Base-by-base conservation (phyloP, 139 green algal species). In the Chlorella sp. region DNA sequence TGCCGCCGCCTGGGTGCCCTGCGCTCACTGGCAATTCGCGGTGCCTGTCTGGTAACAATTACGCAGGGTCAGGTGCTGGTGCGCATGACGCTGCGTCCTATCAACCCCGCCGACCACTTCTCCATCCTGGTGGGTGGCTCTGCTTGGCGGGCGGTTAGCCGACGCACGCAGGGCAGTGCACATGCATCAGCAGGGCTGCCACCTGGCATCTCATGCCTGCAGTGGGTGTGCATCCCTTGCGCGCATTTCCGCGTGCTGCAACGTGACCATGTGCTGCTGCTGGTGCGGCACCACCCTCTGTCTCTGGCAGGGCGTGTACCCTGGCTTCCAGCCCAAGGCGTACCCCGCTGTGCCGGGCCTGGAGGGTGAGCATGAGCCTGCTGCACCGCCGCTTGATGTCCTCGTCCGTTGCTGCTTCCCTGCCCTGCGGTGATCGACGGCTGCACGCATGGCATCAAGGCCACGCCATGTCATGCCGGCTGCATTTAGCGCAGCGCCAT, bases 91-190 rank as follows among this genome's bases (percentile, higher is more conserved):
- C 76, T 83, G 57, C 76, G 76, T 32, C 90, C 88, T 0, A 68
- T 93, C 18, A 90, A 93, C 72, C 86, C 89, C 13, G 82, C 86
- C 0, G 90, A 93, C 62, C 75, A 88, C 12, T 93, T 92, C 39
- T 81, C 23, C n/a, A 62, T 86, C n/a, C 79, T 60, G 51, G 51
- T 60, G 51, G 21, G n/a, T n/a, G n/a, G n/a, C n/a, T n/a, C n/a
- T n/a, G n/a, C n/a, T n/a, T n/a, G n/a, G n/a, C n/a, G n/a, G n/a
- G n/a, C n/a, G n/a, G n/a, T n/a, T n/a, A n/a, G n/a, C n/a, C n/a
- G n/a, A n/a, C n/a, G n/a, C n/a, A n/a, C n/a, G n/a, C n/a, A n/a
- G n/a, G n/a, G n/a, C n/a, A n/a, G n/a, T n/a, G n/a, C n/a, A n/a
- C n/a, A n/a, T 51, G 44, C 44, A 51, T 6, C 44, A 16, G 44